These are phyloP conservation scores for Hypoxylon crocopeplum DNA, from an alignment of 495 filamentous ascomycete species.

Conservation along the genomic window DNA sequence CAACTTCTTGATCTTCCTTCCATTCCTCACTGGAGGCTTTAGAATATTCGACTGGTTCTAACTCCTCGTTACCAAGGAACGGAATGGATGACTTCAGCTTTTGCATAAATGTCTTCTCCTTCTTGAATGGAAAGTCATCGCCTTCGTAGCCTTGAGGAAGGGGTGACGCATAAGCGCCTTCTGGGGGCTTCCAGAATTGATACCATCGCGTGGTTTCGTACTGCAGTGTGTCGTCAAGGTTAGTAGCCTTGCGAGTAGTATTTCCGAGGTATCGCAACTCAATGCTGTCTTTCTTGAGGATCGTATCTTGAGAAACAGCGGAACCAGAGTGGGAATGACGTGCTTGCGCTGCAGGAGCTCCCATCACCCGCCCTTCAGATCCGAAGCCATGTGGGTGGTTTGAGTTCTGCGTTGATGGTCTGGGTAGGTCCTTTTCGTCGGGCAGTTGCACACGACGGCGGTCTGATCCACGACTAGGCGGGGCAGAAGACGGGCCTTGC, in stretches of 20 bases:
- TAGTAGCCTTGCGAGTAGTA: slow-evolving; percentile 51
- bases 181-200: slow-evolving; percentile 62
- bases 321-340: slow-evolving; percentile 47
- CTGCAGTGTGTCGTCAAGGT: slow-evolving; percentile 52
- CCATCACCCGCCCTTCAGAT: slow-evolving; percentile 39
- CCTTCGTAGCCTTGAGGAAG: slow-evolving; percentile 56
- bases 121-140: slow-evolving; percentile 49
- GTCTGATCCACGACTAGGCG: slow-evolving; percentile 37
- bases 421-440: slow-evolving; percentile 33
- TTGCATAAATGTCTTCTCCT: slow-evolving; percentile 52
- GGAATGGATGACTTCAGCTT: slow-evolving; percentile 52
- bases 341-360: slow-evolving; percentile 26
- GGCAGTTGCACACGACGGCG: slow-evolving; percentile 37
- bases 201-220: slow-evolving; percentile 55
- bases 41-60: slow-evolving; percentile 67
- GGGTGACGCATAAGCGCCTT: slow-evolving; percentile 59
- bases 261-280: slow-evolving; percentile 46
- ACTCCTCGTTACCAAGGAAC: slow-evolving; percentile 45
- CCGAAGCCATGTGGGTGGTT: slow-evolving; percentile 11
- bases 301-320: slow-evolving; percentile 43
- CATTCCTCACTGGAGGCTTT: slow-evolving; percentile 71
- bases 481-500: slow-evolving; percentile 23
- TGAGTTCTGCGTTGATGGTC: slow-evolving; percentile 40
- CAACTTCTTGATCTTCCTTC: slow-evolving; percentile 66
- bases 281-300: slow-evolving; percentile 38